A percentile compares a stretch with the other conserved stretches of the same genome.
These are phyloP conservation scores for Chlorencoelia australis DNA, from an alignment of 2,329 filamentous ascomycete species.

Conservation along the genomic window DNA sequence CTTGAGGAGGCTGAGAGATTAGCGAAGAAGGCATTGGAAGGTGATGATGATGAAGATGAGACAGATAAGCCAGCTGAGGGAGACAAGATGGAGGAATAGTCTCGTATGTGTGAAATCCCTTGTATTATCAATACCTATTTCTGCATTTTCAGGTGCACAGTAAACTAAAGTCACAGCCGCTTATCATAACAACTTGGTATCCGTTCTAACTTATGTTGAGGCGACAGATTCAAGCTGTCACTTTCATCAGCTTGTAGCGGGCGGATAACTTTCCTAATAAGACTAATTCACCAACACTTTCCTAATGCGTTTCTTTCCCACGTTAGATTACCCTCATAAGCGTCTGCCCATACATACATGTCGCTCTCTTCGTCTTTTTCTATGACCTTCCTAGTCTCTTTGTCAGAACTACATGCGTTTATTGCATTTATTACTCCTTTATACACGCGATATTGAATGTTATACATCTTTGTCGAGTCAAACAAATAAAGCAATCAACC, in stretches of 20 bases:
- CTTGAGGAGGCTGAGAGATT: constrained; percentile 85
- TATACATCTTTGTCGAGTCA: no score
- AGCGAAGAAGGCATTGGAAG: constrained; percentile 83
- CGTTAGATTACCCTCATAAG: no score
- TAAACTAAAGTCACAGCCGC: background rate
- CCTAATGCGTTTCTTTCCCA: background rate
- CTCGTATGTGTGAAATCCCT: constrained; percentile 15
- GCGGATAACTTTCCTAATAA: background rate
- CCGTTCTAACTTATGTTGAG: no score
- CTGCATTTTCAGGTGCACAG: constrained; percentile 2
- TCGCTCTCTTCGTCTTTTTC: no score
- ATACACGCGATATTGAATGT: no score
- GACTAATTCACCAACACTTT: background rate
- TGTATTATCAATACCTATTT: constrained; percentile 26
- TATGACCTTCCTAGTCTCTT: no score
- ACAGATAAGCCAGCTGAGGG: constrained; percentile 51
- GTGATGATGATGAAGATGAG: constrained; percentile 74
- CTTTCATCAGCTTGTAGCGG: background rate
- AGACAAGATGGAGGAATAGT: constrained; percentile 86
- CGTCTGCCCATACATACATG: no score
- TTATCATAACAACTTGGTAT: no score
- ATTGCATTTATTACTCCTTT: no score
- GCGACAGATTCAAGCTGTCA: background rate
- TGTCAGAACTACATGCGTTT: no score
- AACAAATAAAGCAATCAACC: no score